These are phyloP conservation scores for Colletotrichum brevisporum DNA, from an alignment of 2,329 filamentous ascomycete species.

Conservation along the genomic window DNA sequence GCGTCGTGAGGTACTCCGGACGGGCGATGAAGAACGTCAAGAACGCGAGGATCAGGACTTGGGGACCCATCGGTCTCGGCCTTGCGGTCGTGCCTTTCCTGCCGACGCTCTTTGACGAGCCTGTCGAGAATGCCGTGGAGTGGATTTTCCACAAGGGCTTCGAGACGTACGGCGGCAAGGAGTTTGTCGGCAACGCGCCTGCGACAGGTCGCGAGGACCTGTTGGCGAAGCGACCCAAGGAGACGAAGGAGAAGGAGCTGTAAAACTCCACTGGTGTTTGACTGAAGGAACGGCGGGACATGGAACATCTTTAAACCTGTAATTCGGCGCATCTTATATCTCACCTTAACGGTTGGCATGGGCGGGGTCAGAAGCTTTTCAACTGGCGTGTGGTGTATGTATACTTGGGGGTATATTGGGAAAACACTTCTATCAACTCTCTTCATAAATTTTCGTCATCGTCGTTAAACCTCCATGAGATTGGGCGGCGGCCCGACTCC, in stretches of 20 bases:
- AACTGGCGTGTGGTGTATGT: slow-evolving; percentile 19
- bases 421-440: slow-evolving; percentile 30
- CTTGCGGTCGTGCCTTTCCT: slow-evolving; percentile 84
- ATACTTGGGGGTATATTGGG: slow-evolving; percentile 37
- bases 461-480: slow-evolving; percentile 68
- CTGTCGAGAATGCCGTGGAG: slow-evolving; percentile 92
- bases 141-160: slow-evolving; percentile 91
- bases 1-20: slow-evolving; percentile 90
- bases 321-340: slow-evolving; percentile 31
- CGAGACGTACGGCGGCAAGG: slow-evolving; percentile 75
- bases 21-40: slow-evolving; percentile 86
- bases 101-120: slow-evolving; percentile 89
- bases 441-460: slow-evolving; percentile 32
- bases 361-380: slow-evolving; percentile 7
- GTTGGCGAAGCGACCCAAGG: slow-evolving; percentile 52
- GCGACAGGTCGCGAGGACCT: slow-evolving; percentile 66
- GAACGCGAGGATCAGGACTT: slow-evolving; percentile 82
- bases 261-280: slow-evolving; percentile 17
- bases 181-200: slow-evolving; percentile 69
- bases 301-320: slow-evolving; percentile 16
- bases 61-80: slow-evolving; percentile 90
- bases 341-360: slow-evolving; percentile 5
- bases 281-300: not conserved
- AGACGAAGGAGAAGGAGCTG: slow-evolving; percentile 44
- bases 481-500: slow-evolving; percentile 87